These are phyloP conservation scores for Entomortierella chlamydospora DNA, from an alignment of 192 early-diverging fungal species.

Conservation along the genomic window DNA sequence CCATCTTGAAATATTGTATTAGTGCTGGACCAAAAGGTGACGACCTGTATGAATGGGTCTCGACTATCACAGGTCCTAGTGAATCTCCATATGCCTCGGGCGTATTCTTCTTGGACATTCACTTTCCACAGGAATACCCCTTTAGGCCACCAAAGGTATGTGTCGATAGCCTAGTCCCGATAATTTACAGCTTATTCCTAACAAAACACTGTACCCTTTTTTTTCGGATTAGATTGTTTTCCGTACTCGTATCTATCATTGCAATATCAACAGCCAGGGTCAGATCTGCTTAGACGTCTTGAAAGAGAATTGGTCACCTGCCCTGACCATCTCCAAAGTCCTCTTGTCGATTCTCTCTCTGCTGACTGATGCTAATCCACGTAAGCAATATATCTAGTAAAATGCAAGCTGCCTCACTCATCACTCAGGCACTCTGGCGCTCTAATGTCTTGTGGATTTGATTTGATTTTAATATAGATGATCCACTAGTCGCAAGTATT, in stretches of 20 bases:
- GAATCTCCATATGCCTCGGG: constrained; percentile 92
- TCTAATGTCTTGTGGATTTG: neutral
- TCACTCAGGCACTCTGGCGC: neutral
- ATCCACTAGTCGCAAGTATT: constrained; percentile 92
- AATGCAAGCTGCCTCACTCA: too few relatives aligned
- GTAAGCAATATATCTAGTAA: constrained; percentile 49
- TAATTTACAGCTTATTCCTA: too few relatives aligned
- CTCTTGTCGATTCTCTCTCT: constrained; percentile 94
- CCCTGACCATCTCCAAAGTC: constrained; percentile 95
- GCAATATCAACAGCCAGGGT: constrained; percentile 94
- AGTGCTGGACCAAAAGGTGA: constrained; percentile 97
- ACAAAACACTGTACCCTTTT: too few relatives aligned
- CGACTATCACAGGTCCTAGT: constrained; percentile 91
- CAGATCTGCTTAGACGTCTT: constrained; percentile 95
- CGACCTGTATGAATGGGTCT: constrained; percentile 96
- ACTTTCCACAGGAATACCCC: constrained; percentile 94
- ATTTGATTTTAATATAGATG: constrained; percentile 62
- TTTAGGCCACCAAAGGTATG: constrained; percentile 94
- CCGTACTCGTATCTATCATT: constrained; percentile 96
- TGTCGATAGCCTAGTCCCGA: too few relatives aligned
- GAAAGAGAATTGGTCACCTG: constrained; percentile 98
- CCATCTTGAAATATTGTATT: too few relatives aligned
- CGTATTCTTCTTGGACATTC: constrained; percentile 83
- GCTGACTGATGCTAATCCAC: constrained; percentile 94
- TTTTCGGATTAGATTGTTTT: constrained; percentile 75